A percentile compares a stretch with the other conserved stretches of the same genome.
Conservation (phyloP, 805 yeast genomes). For the Suhomyces xylopsoci region DNA sequence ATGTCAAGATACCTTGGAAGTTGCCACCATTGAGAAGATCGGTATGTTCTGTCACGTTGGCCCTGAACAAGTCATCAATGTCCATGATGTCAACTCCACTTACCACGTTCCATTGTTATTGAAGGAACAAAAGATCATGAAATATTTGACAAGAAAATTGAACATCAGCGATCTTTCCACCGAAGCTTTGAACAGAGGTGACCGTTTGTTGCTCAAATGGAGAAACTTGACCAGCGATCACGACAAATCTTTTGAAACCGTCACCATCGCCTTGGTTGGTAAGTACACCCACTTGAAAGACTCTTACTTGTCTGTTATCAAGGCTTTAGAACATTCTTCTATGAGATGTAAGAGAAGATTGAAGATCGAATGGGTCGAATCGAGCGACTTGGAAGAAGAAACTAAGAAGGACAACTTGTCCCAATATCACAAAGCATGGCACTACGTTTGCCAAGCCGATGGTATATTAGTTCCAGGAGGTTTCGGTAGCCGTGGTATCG, state of each 20-base stretch:
- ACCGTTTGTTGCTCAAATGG: slow-evolving; percentile 72
- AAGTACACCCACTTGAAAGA: slow-evolving; percentile 95
- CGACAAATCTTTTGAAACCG: slow-evolving; percentile 81
- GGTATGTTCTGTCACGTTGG: slow-evolving; percentile 99
- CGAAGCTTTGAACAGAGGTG: slow-evolving; percentile 64
- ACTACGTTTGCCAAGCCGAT: slow-evolving; percentile 84
- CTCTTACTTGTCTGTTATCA: slow-evolving; percentile 90
- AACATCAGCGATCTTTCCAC: slow-evolving; percentile 48
- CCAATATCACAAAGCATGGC: slow-evolving; percentile 94
- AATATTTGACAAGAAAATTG: slow-evolving; percentile 68
- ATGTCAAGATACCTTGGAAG: slow-evolving; percentile 79
- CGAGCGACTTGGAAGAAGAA: slow-evolving; percentile 80
- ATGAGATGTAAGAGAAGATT: slow-evolving; percentile 84
- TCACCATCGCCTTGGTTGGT: slow-evolving; percentile 94
- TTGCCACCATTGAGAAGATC: slow-evolving; percentile 87
- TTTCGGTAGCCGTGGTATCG: slow-evolving; percentile 94
- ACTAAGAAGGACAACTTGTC: slow-evolving; percentile 62
- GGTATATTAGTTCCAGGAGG: slow-evolving; percentile 99
- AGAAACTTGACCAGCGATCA: slow-evolving; percentile 69
- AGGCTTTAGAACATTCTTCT: slow-evolving; percentile 92
- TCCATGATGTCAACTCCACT: slow-evolving; percentile 94
- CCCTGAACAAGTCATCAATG: slow-evolving; percentile 95
- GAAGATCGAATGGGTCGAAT: slow-evolving; percentile 94
- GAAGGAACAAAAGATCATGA: slow-evolving; percentile 80
- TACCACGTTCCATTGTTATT: slow-evolving; percentile 94